Percentiles rank a stretch among this genome's conserved stretches.
Conservation (phyloP, 371 early-diverging fungal genomes). For the Actinomucor elegans region DNA sequence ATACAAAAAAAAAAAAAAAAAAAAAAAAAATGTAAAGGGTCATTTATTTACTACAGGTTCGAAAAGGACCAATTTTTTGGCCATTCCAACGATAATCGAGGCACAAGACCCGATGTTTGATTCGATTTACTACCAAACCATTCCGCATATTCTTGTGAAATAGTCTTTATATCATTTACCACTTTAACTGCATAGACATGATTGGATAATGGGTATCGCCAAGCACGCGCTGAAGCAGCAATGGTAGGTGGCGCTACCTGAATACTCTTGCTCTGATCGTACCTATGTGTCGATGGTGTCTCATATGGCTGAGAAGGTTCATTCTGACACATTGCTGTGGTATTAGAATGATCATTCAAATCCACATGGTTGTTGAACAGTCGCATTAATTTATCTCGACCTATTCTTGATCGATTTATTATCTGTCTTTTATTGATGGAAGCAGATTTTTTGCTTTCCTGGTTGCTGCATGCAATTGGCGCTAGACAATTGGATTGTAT, state of each 20-base stretch:
- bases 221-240: neutral
- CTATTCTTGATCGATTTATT: neutral
- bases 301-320: neutral
- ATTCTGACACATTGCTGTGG: neutral
- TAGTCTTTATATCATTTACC: neutral
- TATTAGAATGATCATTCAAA: neutral
- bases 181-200: slow-evolving; percentile 3
- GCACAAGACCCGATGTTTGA: neutral
- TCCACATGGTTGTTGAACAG: neutral
- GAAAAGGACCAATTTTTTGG: slow-evolving; percentile 5
- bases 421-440: neutral
- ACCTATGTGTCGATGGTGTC: neutral
- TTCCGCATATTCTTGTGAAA: neutral
- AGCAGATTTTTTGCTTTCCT: neutral
- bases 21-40: too few species aligned
- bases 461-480: neutral
- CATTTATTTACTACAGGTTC: too few species aligned
- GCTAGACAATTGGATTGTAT: neutral
- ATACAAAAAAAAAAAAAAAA: too few species aligned
- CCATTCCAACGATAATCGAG: slow-evolving; percentile 1
- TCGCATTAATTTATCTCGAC: neutral
- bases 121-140: neutral
- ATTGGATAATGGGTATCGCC: neutral
- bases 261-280: neutral
- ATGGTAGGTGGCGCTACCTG: neutral